Conservation (phyloP, 139 green algal species). For the Volvox africanus region DNA sequence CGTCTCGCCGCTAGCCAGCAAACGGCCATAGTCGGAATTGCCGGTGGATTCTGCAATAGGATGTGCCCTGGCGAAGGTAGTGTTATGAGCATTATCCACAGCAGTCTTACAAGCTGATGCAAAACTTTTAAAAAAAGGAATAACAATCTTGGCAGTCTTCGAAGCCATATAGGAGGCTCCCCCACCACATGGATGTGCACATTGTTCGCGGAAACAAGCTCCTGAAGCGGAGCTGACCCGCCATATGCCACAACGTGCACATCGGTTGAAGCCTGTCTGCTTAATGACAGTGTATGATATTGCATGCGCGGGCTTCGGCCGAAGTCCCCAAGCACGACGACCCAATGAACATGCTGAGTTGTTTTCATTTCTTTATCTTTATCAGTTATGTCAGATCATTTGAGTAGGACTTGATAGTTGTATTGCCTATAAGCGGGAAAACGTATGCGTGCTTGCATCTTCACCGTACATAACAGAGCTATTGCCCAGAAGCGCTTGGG, state of each 20-base stretch:
- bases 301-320: constrained; percentile 96
- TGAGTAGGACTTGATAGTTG: too few species aligned
- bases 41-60: constrained; percentile 91
- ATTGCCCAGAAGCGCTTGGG: too few species aligned
- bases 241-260: constrained; percentile 79
- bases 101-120: constrained; percentile 71
- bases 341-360: constrained; percentile 66
- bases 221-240: constrained; percentile 63
- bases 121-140: constrained; percentile 79
- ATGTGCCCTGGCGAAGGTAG: constrained; percentile 71
- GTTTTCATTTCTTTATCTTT: too few species aligned
- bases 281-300: constrained; percentile 92
- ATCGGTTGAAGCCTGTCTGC: constrained; percentile 64
- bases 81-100: constrained; percentile 72
- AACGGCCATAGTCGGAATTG: constrained; percentile 87
- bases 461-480: too few species aligned
- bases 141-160: constrained; percentile 67
- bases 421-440: too few species aligned
- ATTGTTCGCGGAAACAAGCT: constrained; percentile 54
- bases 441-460: too few species aligned
- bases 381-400: too few species aligned
- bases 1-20: constrained; percentile 77
- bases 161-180: constrained; percentile 39
- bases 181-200: constrained; percentile 58
- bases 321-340: constrained; percentile 97